A percentile compares a stretch with the other conserved stretches of the same genome.
These are phyloP conservation scores for Scedosporium dehoogii DNA, from an alignment of 2,329 filamentous ascomycete genomes.

Conservation along the genomic window DNA sequence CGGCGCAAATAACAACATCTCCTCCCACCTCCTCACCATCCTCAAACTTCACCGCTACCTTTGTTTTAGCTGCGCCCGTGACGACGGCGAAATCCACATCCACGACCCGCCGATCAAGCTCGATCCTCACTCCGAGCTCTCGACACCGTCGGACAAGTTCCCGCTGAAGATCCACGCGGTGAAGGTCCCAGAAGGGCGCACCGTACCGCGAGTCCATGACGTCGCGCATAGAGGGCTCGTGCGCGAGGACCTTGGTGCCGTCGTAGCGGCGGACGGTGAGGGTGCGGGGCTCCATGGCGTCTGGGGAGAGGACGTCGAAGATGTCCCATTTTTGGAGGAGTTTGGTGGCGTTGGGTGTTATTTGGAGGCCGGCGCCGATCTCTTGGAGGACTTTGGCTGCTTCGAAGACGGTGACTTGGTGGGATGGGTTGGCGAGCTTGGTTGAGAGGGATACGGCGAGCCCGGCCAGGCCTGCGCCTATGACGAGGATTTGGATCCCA, in stretches of 20 bases:
- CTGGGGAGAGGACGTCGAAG: slow-evolving; percentile 6
- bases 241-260: slow-evolving; percentile 11
- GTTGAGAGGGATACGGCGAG: slow-evolving; percentile 4
- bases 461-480: slow-evolving; percentile 8
- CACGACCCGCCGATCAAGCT: neutral
- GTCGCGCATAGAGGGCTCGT: slow-evolving; percentile 8
- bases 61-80: too few relatives aligned
- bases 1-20: slow-evolving; percentile 1
- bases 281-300: slow-evolving; percentile 10
- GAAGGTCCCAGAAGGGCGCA: slow-evolving; percentile 35
- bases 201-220: slow-evolving; percentile 4
- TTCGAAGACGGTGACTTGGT: neutral
- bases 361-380: slow-evolving; percentile 12
- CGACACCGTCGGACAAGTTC: slow-evolving; percentile 28
- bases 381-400: slow-evolving; percentile 10
- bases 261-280: slow-evolving; percentile 13
- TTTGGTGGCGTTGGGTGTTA: slow-evolving; percentile 12
- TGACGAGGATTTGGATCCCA: slow-evolving; percentile 2
- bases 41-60: neutral
- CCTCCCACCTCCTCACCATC: neutral
- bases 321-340: slow-evolving; percentile 11
- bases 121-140: slow-evolving; percentile 23
- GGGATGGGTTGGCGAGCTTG: slow-evolving; percentile 2
- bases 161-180: slow-evolving; percentile 36
- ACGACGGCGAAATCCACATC: neutral